These are phyloP conservation scores for Closterium sp. DNA, from an alignment of 139 green algal species.

Conservation along the genomic window DNA sequence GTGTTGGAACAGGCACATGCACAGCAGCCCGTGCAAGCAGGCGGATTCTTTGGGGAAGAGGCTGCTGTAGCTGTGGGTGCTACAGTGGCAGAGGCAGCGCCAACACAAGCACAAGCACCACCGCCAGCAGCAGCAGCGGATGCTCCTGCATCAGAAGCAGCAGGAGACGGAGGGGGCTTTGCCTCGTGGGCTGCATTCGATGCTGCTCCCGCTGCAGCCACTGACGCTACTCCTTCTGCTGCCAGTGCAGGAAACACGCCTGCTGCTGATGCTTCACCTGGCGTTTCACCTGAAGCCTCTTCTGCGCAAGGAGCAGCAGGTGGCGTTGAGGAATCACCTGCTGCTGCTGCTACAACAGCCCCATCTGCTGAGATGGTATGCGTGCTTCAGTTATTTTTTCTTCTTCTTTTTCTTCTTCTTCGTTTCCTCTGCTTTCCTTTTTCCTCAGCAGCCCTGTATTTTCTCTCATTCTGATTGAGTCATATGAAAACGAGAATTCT, in stretches of 20 bases:
- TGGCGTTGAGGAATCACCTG: background rate
- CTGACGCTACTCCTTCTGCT: background rate
- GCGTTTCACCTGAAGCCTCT: background rate
- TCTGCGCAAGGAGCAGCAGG: background rate
- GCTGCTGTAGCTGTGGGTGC: background rate
- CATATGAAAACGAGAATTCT: no score
- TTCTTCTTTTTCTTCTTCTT: background rate
- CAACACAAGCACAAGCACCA: background rate
- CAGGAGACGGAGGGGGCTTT: background rate
- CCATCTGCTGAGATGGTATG: background rate
- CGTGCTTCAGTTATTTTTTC: background rate
- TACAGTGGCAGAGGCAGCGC: background rate
- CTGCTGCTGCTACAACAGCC: background rate
- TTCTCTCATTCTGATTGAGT: no score
- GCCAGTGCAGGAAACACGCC: background rate
- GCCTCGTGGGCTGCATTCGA: background rate
- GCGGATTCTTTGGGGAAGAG: background rate
- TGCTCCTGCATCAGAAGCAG: background rate
- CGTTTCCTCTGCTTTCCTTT: background rate
- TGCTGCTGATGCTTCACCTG: background rate
- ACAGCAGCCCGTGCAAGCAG: background rate
- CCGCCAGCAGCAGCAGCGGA: background rate
- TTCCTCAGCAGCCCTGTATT: no score
- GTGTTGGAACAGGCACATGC: background rate
- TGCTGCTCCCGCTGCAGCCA: background rate